Conservation (phyloP, 768 basidiomycete genomes). For the Lactifluus echinatus region DNA sequence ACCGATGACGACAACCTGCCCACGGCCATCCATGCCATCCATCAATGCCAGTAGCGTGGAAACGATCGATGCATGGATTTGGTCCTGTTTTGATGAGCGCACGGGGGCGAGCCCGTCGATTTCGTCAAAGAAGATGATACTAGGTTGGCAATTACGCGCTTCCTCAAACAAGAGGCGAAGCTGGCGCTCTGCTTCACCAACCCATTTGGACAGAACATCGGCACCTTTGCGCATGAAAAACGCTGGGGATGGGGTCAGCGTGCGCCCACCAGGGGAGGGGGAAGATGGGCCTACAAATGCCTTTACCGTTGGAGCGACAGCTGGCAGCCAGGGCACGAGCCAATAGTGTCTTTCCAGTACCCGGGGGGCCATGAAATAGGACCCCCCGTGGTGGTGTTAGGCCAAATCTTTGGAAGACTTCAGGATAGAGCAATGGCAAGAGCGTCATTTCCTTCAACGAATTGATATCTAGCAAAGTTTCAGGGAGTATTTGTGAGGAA, state of each 20-base stretch:
- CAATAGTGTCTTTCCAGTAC: constrained; percentile 94
- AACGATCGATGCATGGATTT: constrained; percentile 97
- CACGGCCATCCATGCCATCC: constrained; percentile 99
- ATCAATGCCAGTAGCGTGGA: constrained; percentile 92
- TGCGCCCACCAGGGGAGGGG: neutral
- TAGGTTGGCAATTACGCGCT: constrained; percentile 84
- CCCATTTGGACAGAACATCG: constrained; percentile 97
- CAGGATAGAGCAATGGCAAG: constrained; percentile 89
- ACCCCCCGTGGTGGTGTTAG: constrained; percentile 96
- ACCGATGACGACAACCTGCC: constrained; percentile 95
- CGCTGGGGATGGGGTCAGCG: constrained; percentile 37
- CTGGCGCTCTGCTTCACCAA: constrained; percentile 96
- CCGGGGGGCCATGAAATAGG: constrained; percentile 95
- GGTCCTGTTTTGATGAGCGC: constrained; percentile 96
- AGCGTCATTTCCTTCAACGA: constrained; percentile 98
- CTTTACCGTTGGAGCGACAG: constrained; percentile 76
- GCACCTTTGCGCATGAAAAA: constrained; percentile 99
- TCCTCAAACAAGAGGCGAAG: constrained; percentile 93
- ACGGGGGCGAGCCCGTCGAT: constrained; percentile 98
- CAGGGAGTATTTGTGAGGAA: neutral
- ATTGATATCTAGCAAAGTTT: constrained; percentile 66
- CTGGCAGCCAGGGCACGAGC: constrained; percentile 92
- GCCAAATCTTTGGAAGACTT: constrained; percentile 89
- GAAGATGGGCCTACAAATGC: constrained; percentile 66
- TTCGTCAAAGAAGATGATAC: constrained; percentile 99